Conservation (phyloP, 2,329 filamentous ascomycete genomes). For the Cordyceps tenuipes region DNA sequence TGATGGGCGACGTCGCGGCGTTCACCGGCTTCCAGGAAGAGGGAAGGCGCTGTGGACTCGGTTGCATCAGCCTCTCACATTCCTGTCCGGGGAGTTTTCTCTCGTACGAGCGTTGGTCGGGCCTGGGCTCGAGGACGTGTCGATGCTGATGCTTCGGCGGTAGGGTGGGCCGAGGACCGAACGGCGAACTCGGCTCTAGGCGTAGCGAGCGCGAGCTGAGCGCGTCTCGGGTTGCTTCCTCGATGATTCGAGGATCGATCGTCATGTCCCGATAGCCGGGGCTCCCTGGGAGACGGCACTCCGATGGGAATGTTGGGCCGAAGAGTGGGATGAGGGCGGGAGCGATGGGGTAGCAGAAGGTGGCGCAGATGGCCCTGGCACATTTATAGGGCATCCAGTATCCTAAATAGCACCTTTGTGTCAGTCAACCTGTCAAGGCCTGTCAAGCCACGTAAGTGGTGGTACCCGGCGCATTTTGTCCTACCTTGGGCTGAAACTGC, state of each 20-base stretch:
- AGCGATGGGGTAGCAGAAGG: conserved; percentile 80
- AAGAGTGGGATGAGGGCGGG: conserved; percentile 86
- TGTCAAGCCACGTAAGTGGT: neutral
- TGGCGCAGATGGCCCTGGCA: conserved; percentile 78
- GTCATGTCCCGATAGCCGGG: conserved; percentile 58
- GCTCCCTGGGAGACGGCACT: conserved; percentile 59
- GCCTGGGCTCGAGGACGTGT: neutral
- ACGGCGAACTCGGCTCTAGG: neutral
- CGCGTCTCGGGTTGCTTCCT: conserved; percentile 32
- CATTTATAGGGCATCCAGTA: conserved; percentile 95
- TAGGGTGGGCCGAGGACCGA: conserved; percentile 13
- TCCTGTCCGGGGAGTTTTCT: neutral
- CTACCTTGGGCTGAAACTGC: conserved; percentile 82
- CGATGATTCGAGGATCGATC: conserved; percentile 51
- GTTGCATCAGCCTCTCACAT: neutral
- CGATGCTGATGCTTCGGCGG: neutral
- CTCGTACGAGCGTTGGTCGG: conserved; percentile 3
- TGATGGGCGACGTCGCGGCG: conserved; percentile 15
- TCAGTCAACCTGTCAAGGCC: neutral
- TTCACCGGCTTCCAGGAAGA: conserved; percentile 11
- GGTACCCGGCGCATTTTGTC: conserved; percentile 16
- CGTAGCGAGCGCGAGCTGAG: neutral
- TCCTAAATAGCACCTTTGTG: conserved; percentile 39
- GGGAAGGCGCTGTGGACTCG: conserved; percentile 2
- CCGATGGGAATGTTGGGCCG: conserved; percentile 66